A percentile compares a stretch with the other conserved stretches of the same genome.
Evolutionary conservation across 192 early-diverging fungal species (phyloP).

Genomic region (Podochytrium sp.): DNA sequence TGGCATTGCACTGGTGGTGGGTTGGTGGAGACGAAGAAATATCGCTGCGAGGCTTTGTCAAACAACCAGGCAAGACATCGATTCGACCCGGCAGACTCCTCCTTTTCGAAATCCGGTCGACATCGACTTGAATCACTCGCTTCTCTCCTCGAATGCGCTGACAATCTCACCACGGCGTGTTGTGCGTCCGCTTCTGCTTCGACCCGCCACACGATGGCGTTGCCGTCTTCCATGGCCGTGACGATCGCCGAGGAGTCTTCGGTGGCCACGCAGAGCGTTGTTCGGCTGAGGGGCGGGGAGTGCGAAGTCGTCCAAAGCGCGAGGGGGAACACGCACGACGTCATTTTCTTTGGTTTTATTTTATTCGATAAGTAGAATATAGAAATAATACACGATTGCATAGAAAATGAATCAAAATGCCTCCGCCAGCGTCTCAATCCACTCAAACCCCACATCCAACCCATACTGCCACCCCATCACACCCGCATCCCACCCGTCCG

Average conservation of each 20-base stretch:
- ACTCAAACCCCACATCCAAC: not conserved
- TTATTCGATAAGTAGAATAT: not conserved
- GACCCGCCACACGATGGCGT: not conserved
- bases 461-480: conserved; percentile 27
- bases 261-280: not conserved
- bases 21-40: too few relatives aligned
- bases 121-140: too few relatives aligned
- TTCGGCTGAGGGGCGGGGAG: not conserved
- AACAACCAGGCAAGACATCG: too few relatives aligned
- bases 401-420: not conserved
- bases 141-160: too few relatives aligned
- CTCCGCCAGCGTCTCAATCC: not conserved
- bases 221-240: conserved; percentile 1
- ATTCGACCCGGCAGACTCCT: too few relatives aligned
- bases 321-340: conserved; percentile 14
- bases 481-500: conserved; percentile 45
- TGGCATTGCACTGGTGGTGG: too few relatives aligned
- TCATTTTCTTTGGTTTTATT: not conserved
- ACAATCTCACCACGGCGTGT: not conserved
- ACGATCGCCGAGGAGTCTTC: not conserved
- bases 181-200: not conserved
- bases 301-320: not conserved
- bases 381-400: not conserved
- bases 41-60: too few relatives aligned
- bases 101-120: too few relatives aligned